phyloP scores from a whole-genome alignment of 305 asterid genomes.

The Fraxinus angustifolia region DNA sequence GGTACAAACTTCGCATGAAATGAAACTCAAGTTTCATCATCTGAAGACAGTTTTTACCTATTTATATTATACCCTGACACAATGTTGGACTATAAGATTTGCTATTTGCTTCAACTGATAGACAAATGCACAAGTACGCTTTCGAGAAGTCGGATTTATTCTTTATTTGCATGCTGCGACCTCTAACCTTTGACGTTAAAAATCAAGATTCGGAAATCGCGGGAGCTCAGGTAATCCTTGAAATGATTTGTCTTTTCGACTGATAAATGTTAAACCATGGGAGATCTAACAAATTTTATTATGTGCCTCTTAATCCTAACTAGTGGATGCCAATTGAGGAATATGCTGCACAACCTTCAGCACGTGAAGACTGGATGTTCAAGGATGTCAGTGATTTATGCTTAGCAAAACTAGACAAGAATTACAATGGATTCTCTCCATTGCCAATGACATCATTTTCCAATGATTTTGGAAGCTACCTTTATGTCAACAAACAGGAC shows the following conservation, averaged over 20 bases:
- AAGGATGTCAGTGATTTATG: conserved; percentile 56
- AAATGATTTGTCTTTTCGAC: not conserved
- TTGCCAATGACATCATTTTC: conserved; percentile 38
- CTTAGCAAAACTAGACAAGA: conserved; percentile 45
- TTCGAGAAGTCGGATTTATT: conserved; percentile 57
- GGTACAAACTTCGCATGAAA: conserved; percentile 34
- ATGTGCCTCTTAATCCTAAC: not conserved
- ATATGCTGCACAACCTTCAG: conserved; percentile 49
- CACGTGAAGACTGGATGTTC: conserved; percentile 39
- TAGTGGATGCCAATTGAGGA: conserved; percentile 83
- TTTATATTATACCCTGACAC: not conserved
- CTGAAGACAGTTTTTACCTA: not conserved
- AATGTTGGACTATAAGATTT: not conserved
- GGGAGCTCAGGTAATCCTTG: conserved; percentile 55
- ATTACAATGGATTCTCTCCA: conserved; percentile 55
- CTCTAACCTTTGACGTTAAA: conserved; percentile 52
- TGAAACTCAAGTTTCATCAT: not conserved
- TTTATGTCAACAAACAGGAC: conserved; percentile 47
- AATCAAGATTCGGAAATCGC: conserved; percentile 72
- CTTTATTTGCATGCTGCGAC: conserved; percentile 65
- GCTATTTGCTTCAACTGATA: conserved; percentile 19
- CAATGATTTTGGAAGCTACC: conserved; percentile 38
- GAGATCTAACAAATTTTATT: not conserved
- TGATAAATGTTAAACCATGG: not conserved
- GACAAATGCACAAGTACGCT: conserved; percentile 62